Evolutionary conservation across 176 grass and related monocot species (phyloP), one percentile per base, ranked within the genome.

Genomic region (Musa itinerans): DNA sequence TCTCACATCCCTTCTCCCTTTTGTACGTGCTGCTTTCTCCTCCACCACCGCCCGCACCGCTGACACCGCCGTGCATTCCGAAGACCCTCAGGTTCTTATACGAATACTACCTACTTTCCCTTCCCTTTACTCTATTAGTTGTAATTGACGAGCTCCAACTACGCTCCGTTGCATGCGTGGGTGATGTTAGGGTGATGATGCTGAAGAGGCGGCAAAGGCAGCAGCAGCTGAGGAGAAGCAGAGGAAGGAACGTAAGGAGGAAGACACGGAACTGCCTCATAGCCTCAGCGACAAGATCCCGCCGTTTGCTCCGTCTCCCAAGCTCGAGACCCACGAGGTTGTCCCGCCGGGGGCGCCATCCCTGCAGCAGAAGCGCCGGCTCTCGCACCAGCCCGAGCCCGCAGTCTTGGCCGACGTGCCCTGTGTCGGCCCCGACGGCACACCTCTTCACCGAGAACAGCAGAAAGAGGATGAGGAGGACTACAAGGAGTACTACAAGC

Each of bases 401-500:
- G 84, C 74, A 16, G 21, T 68, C 3, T 64, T 74, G 17, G 80
- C 71, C 9, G 89, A 77, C 4, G 87, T 43, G 13, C 1, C 74
- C 0, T 68, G 76, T 50, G 64, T 78, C 2, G 76, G 76, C 3
- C 13, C 79, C 52, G 78, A 76, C 76, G 83, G 80, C 24, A 57
- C 64, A 26, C 70, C 79, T 25, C 43, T 79, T 0, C 43, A 21
- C 16, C 1, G 79, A 3, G 82, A 66, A 0, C 76, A 12, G 4
- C 2, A 86, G 63, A 78, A 81, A 52, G 43, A 83, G 70, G 72
- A 82, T 68, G 82, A 51, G 15, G 20, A 50, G 9, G 69, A 88
- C 54, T 73, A 81, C 79, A 55, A 75, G 77, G 83, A 82, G 79
- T 96, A 92, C 76, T 96, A 92, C 77, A 55, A 76, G 71, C 82